phyloP scores from a whole-genome alignment of 306 rosid species.

The Leucaena leucocephala region DNA sequence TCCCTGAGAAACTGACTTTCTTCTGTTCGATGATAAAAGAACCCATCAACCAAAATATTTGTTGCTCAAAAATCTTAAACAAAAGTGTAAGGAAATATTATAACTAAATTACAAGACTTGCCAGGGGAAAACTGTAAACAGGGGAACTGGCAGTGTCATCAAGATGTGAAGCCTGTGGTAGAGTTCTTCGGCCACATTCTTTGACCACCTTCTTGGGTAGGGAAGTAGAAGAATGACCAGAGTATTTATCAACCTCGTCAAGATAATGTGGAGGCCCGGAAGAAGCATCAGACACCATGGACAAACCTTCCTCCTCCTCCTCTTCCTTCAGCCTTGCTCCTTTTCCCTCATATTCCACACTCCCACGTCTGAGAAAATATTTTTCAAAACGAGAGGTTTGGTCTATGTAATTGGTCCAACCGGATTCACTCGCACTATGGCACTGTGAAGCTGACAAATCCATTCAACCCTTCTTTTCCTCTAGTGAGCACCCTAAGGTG shows the following conservation, averaged over 20 bases:
- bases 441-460: slow-evolving; percentile 62
- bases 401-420: slow-evolving; percentile 87
- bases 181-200: slow-evolving; percentile 50
- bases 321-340: slow-evolving; percentile 39
- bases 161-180: slow-evolving; percentile 51
- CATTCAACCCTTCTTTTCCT: slow-evolving; percentile 45
- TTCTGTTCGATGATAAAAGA: slow-evolving; percentile 45
- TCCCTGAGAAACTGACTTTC: slow-evolving; percentile 46
- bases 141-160: slow-evolving; percentile 97
- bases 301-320: slow-evolving; percentile 62
- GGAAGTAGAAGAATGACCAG: slow-evolving; percentile 40
- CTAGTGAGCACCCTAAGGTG: slow-evolving; percentile 13
- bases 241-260: slow-evolving; percentile 45
- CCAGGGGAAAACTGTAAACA: slow-evolving; percentile 49
- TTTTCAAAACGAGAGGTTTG: slow-evolving; percentile 60
- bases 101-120: slow-evolving; percentile 42
- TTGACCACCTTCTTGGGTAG: slow-evolving; percentile 45
- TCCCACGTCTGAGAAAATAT: slow-evolving; percentile 30
- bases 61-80: not conserved
- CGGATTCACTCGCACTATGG: slow-evolving; percentile 81
- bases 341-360: slow-evolving; percentile 33
- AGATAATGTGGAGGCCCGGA: slow-evolving; percentile 82
- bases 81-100: slow-evolving; percentile 3
- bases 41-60: slow-evolving; percentile 9
- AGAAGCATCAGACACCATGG: slow-evolving; percentile 94